phyloP scores from a whole-genome alignment of 192 early-diverging fungal genomes.

The Linnemannia hyalina region DNA sequence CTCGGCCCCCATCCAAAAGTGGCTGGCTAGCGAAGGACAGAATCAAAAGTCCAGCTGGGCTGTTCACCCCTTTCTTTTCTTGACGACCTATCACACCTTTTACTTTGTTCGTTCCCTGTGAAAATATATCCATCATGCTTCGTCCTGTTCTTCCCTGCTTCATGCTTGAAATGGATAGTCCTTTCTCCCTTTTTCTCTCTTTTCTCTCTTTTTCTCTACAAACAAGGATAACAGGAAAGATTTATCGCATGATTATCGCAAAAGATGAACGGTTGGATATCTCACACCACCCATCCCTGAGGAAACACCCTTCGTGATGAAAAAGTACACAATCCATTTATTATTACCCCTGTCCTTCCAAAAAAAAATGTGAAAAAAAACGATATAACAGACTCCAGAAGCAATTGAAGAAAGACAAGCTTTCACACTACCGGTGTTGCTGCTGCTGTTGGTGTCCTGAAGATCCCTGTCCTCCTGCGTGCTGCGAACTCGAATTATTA shows the following conservation, averaged over 20 bases:
- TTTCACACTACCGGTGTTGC: neutral
- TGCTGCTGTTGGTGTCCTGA: neutral
- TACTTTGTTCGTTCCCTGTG: no score
- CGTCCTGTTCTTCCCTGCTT: no score
- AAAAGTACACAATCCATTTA: neutral
- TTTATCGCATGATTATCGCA: no score
- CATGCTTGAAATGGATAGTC: no score
- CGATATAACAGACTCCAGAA: neutral
- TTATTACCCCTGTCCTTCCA: neutral
- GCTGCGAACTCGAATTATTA: conserved; percentile 8
- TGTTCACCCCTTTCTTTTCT: neutral
- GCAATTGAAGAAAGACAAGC: neutral
- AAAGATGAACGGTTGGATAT: no score
- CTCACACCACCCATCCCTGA: no score
- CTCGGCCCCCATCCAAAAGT: neutral
- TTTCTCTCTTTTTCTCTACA: no score
- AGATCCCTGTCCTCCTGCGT: neutral
- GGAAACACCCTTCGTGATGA: no score
- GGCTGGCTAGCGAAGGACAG: neutral
- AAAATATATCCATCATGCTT: no score
- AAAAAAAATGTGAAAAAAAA: neutral
- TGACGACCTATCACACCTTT: no score
- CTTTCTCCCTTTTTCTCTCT: no score
- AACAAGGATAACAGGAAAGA: no score
- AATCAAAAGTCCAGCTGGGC: conserved; percentile 3